Base-by-base conservation (phyloP, 192 early-diverging fungal species). In the Anaeromyces robustus region DNA sequence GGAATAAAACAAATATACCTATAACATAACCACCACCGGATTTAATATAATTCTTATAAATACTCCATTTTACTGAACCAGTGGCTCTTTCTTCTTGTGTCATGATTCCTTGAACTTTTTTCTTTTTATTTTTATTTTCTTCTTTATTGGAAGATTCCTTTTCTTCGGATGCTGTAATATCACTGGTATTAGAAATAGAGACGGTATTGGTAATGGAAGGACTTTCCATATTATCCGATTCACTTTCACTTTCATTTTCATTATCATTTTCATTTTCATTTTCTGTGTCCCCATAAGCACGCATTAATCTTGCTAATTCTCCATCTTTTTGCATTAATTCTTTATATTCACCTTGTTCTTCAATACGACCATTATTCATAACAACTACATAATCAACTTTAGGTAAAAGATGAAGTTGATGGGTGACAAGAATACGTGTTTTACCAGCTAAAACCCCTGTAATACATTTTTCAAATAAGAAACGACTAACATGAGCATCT, bases 401-500 rank as follows among this genome's bases (percentile, higher is more conserved):
- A 30, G 88, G 88, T 13, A 98, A 79, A 81, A 93, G 93, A 43
- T 93, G 92, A 77, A 98, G 92, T 29, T 91, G 92, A 81, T 93
- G 92, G 16, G 94, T 94, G 19, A 95, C 95, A 77, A 96, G 89
- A 37, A 98, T 83, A 30, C 96, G 90, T 31, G 92, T 84, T 82
- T 96, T 95, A 68, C 87, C 87, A 29, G 89, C 88, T 22, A 97
- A 87, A 77, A 97, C 81, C 18, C 96, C 96, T n/a, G 91, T 86
- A 39, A 94, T 93, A 26, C 96, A 94, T 41, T 95, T 83, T 79
- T 96, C 92, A 84, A 97, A 97, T 29, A 99, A 92, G 78, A 93
- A 92, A 2, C 88, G 83, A 11, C 92, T 92, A 0, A 93, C 92
- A 83, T 94, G 93, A 13, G 92, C 92, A 83, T 94, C 93, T 30